Percentiles rank a stretch among this genome's conserved stretches.
These are phyloP conservation scores for Podospora bellae-mahoneyi DNA, from an alignment of 495 filamentous ascomycete genomes.

Conservation along the genomic window DNA sequence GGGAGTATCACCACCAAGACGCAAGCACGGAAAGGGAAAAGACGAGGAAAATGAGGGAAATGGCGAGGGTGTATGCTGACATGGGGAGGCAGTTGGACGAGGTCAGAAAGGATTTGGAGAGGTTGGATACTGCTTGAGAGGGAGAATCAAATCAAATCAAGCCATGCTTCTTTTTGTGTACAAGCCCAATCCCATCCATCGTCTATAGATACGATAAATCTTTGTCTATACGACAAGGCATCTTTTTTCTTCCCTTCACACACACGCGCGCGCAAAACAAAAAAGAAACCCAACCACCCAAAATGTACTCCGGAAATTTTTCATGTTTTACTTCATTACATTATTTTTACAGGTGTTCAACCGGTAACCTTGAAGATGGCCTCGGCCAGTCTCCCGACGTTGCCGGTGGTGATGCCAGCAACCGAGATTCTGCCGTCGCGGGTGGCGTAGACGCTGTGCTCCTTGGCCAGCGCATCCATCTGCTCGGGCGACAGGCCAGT, in stretches of 20 bases:
- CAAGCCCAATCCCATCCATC: not conserved
- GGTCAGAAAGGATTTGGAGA: constrained; percentile 56
- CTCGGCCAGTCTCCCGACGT: constrained; percentile 90
- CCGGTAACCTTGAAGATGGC: constrained; percentile 89
- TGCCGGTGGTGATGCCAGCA: constrained; percentile 88
- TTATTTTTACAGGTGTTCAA: constrained; percentile 28
- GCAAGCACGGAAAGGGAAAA: constrained; percentile 28
- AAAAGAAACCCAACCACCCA: constrained; percentile 16
- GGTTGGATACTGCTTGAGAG: constrained; percentile 39
- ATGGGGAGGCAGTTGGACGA: constrained; percentile 53
- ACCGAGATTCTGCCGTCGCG: constrained; percentile 97
- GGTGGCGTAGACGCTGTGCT: constrained; percentile 98
- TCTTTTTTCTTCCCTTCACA: not conserved
- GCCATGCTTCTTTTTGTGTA: not conserved
- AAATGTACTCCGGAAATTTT: constrained; percentile 16
- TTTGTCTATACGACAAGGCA: not conserved
- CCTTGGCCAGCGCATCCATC: constrained; percentile 88
- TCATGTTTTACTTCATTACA: constrained; percentile 18
- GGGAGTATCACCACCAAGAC: constrained; percentile 42
- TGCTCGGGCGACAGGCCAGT: constrained; percentile 89
- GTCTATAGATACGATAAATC: not conserved
- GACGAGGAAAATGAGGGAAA: constrained; percentile 53
- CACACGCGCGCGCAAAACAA: not conserved
- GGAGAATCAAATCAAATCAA: not conserved
- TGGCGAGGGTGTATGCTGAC: constrained; percentile 57